Evolutionary conservation across 495 filamentous ascomycete species (phyloP).

Genomic region (Mytilinidion resinicola): DNA sequence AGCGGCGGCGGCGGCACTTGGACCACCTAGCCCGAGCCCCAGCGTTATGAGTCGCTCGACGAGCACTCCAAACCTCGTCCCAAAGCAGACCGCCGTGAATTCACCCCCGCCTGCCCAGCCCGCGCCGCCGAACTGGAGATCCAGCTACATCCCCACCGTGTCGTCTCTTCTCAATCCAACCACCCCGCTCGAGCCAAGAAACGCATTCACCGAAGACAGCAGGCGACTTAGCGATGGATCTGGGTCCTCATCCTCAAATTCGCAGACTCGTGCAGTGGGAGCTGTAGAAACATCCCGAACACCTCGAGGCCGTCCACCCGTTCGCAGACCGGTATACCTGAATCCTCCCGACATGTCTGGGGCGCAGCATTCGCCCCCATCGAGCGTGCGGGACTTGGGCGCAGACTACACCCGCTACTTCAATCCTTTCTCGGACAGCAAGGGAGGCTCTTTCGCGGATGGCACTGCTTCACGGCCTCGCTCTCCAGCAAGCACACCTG

Average conservation of each 20-base stretch:
- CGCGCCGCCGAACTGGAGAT: background rate
- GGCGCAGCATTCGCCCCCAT: slow-evolving; percentile 6
- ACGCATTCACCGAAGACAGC: background rate
- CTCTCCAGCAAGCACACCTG: slow-evolving; percentile 5
- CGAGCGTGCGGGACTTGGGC: slow-evolving; percentile 38
- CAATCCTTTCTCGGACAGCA: slow-evolving; percentile 31
- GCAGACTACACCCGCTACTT: slow-evolving; percentile 45
- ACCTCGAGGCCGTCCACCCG: slow-evolving; percentile 1
- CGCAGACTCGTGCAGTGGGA: background rate
- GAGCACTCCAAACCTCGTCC: background rate
- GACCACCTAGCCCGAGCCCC: background rate
- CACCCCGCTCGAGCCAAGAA: slow-evolving; percentile 5
- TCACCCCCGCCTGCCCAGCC: background rate
- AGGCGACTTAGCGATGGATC: background rate
- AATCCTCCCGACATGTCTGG: slow-evolving; percentile 2
- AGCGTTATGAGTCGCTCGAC: background rate
- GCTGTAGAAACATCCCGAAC: background rate
- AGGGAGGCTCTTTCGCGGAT: slow-evolving; percentile 14
- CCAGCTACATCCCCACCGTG: slow-evolving; percentile 1
- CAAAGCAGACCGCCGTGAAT: background rate
- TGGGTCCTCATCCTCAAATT: background rate
- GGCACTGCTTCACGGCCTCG: slow-evolving; percentile 18
- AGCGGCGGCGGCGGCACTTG: slow-evolving; percentile 3
- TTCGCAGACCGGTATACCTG: background rate
- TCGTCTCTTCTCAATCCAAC: slow-evolving; percentile 15